Base-by-base conservation (phyloP, 202 grass and related monocot species). In the Carex arenaria region DNA sequence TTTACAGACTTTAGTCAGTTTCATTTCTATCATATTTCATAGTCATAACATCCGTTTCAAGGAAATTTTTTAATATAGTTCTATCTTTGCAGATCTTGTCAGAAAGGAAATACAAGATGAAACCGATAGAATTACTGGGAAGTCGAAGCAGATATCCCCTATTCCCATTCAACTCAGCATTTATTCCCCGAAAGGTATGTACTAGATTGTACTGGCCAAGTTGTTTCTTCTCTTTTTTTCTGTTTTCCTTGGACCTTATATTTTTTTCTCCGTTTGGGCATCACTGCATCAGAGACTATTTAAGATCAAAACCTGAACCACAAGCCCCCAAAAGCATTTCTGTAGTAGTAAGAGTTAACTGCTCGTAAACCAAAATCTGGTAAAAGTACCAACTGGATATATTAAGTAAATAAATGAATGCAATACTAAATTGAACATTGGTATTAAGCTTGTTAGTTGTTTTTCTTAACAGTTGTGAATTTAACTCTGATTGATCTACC, bases 401-500 rank as follows among this genome's bases (percentile, higher is more conserved):
- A 17, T 57, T 54, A 11, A 17, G 53, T 56, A 78, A 10, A 36
- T 36, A 20, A 78, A 78, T 78, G 15, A 59, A 19, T 82, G 2
- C 34, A 66, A 53, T 67, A 47, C 34, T 32, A 82, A 80, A 26
- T 62, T 64, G 28, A 81, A 9, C 12, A 10, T 67, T 55, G 47
- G 5, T 76, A 76, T 34, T 76, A 57, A 76, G 13, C 62, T 68
- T 68, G 15, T 68, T 61, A 3, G 45, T 53, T 85, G 36, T 67
- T 78, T 47, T 54, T 67, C 12, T 86, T 78, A 62, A 55, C 92
- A 94, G 92, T 94, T 88, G 92, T 94, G 71, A 94, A 94, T 52
- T 87, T 94, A 88, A 94, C 92, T 10, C 67, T 94, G 87, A 88
- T 94, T 86, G 92, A 94, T 91, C 85, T 94, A 63, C 92, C 92